Base-by-base conservation (phyloP, 1,284 basidiomycete species). In the Tilletia walkeri region DNA sequence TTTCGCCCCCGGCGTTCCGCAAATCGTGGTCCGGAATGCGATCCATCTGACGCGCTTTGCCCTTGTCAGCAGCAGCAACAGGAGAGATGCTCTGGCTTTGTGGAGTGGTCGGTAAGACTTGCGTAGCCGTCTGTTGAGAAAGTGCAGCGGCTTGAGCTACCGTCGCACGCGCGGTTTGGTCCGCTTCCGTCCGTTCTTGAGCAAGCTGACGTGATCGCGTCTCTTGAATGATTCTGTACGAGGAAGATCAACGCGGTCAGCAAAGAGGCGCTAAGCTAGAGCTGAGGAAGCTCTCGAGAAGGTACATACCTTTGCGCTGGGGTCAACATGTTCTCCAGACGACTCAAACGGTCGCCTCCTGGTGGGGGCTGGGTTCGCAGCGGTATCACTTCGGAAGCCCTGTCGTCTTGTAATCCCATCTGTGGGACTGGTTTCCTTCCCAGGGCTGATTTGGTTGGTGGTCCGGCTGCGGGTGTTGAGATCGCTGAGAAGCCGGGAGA, bases 151-250 rank as follows among this genome's bases (percentile, higher is more conserved):
- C 50, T 24, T 53, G 50, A n/a, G 50, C 50, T 16, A 53, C 20
- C 10, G 50, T 53, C 6, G 16, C 50, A 18, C 50, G 50, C 6
- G 59, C 34, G 14, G 36, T 41, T 34, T 41, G 9, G 20, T 75
- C 67, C 5, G 70, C 75, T 45, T 75, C 69, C 53, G 72, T 70
- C 53, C 73, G 71, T 61, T 78, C 77, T 7, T 72, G 66, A 1
- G 73, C 74, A 20, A 77, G 24, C 38, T 79, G 76, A 50, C 71
- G 73, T 3, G 75, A 78, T 1, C 79, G 70, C 1, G 79, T 80
- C 59, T 80, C 79, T 9, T 74, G 72, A 41, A 80, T 80, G 72
- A 80, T 80, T 36, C 71, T 73, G 67, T n/a, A n/a, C 53, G 30
- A 48, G 10, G 41, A 5, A 3, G 47, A 24, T 20, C 38, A 67